Evolutionary conservation across 768 basidiomycete species (phyloP).

Genomic region (Glaciozyma martinii): DNA sequence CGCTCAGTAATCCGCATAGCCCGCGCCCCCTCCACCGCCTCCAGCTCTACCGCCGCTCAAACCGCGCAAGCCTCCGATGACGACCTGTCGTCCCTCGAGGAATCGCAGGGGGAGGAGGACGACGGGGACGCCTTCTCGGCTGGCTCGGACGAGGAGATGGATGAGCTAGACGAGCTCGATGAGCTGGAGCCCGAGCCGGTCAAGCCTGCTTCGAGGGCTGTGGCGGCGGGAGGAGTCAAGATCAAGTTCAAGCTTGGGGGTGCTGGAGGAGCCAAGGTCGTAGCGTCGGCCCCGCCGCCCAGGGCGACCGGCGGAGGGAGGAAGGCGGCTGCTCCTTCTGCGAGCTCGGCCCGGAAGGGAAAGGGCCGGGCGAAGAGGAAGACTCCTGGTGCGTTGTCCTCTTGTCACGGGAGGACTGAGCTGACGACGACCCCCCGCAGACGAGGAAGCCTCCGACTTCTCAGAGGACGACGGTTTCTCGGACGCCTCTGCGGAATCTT

Average conservation of each 20-base stretch:
- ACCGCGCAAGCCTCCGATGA: not conserved
- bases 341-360: not conserved
- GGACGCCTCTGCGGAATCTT: not conserved
- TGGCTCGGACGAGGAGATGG: not conserved
- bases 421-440: not conserved
- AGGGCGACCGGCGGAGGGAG: not conserved
- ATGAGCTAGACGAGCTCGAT: constrained; percentile 3
- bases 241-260: constrained; percentile 29
- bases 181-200: not conserved
- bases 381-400: constrained; percentile 7
- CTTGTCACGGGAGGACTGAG: not conserved
- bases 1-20: not conserved
- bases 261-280: not conserved
- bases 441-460: not conserved
- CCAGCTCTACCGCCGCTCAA: not conserved
- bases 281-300: not conserved
- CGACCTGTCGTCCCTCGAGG: not conserved
- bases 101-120: not conserved
- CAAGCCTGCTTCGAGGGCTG: not conserved
- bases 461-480: constrained; percentile 12
- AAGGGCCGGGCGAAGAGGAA: constrained; percentile 19
- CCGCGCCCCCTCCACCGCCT: not conserved
- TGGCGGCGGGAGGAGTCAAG: constrained; percentile 8
- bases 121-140: not conserved
- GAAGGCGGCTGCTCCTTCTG: not conserved